Evolutionary conservation across 805 yeast species (phyloP), one percentile per base, ranked within the genome.

Genomic region (Zygoascus bituminiphila): DNA sequence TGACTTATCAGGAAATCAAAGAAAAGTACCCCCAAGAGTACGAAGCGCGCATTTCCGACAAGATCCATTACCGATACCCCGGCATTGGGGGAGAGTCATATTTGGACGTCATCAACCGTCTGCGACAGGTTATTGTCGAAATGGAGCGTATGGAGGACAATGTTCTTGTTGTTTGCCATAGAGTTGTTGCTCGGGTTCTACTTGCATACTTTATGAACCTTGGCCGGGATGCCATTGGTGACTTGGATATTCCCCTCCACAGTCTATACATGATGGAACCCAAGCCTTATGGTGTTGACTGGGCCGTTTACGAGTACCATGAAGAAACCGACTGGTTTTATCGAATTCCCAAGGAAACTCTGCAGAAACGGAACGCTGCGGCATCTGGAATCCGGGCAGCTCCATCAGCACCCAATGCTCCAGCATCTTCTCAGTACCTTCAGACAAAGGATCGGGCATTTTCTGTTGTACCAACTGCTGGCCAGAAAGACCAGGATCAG

Each of bases 81-180:
- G 98, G 98, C 3, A 85, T 88, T 44, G 97, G 98, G 6, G 98
- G 98, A 15, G 98, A 91, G 65, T 85, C 95, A 0, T 91, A 91
- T 58, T 68, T 91, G 56, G 98, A 91, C 66, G 98, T 93, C 10
- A 83, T 93, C 60, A 87, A 88, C 55, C 74, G 98, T 53, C 73
- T 91, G 49, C 74, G 95, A 51, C 95, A 97, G 1, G 78, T 91
- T 17, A 91, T 91, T 53, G 88, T 88, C 10, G 98, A 91, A 64
- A 77, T 93, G 44, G 98, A 91, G 63, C 73, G 98, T 54, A 86
- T 94, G 40, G 83, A 86, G 8, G 95, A 88, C 58, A 95, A 89
- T 63, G 77, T 88, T 29, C 67, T 89, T 42, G 75, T 91, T 20
- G 76, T 91, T 0, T 81, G 95, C 1, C 98, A 91, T 63, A 75